Evolutionary conservation across 208 protist species (phyloP).

Genomic region (Wallacemonas sp.): DNA sequence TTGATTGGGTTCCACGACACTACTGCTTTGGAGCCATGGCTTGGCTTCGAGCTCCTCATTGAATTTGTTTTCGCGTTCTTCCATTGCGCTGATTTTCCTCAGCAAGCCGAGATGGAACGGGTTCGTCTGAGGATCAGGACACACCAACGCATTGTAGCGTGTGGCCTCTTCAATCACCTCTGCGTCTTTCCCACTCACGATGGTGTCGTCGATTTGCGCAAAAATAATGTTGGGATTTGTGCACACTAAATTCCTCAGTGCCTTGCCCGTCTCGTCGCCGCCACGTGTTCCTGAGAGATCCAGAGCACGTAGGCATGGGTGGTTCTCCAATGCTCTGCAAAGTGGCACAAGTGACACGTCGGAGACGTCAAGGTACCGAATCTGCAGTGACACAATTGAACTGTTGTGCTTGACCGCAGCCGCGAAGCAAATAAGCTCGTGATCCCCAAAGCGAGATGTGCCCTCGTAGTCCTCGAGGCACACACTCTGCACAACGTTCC

Average conservation of each 20-base stretch:
- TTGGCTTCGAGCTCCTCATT: slow-evolving; percentile 55
- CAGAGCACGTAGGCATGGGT: slow-evolving; percentile 61
- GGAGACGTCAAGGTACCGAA: slow-evolving; percentile 76
- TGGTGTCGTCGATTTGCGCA: slow-evolving; percentile 66
- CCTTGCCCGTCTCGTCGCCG: slow-evolving; percentile 56
- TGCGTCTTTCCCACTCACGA: slow-evolving; percentile 46
- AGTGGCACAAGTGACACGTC: slow-evolving; percentile 78
- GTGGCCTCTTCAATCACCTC: slow-evolving; percentile 63
- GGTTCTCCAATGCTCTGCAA: slow-evolving; percentile 57
- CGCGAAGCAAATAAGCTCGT: slow-evolving; percentile 75
- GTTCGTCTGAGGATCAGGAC: slow-evolving; percentile 75
- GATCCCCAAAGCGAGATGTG: slow-evolving; percentile 58
- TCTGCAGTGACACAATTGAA: slow-evolving; percentile 81
- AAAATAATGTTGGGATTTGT: slow-evolving; percentile 81
- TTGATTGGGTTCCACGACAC: slow-evolving; percentile 18
- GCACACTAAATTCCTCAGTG: slow-evolving; percentile 68
- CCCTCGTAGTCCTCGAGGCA: slow-evolving; percentile 71
- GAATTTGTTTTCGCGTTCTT: slow-evolving; percentile 71
- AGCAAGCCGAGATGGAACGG: slow-evolving; percentile 80
- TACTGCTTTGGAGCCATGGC: slow-evolving; percentile 48
- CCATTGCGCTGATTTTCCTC: slow-evolving; percentile 69
- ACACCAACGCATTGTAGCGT: slow-evolving; percentile 67
- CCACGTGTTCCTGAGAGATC: slow-evolving; percentile 77
- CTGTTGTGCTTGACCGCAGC: slow-evolving; percentile 80
- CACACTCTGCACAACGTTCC: slow-evolving; percentile 78